phyloP scores from a whole-genome alignment of 768 basidiomycete genomes.

The Russula abietina region DNA sequence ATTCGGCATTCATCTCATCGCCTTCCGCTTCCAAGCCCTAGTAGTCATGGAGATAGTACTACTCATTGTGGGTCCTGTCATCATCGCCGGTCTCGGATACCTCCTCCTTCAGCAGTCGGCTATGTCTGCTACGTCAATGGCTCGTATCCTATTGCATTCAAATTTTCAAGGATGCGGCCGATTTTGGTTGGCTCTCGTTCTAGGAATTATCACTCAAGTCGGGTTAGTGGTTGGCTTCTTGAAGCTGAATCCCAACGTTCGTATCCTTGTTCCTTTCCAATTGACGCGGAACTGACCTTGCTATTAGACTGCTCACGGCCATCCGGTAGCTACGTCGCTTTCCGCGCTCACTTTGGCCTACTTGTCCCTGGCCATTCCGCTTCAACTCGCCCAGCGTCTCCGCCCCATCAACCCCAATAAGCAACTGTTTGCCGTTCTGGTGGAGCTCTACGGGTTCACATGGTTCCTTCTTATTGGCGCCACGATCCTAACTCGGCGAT shows the following conservation, averaged over 20 bases:
- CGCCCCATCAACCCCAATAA: constrained; percentile 34
- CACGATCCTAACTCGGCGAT: constrained; percentile 40
- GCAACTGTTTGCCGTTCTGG: constrained; percentile 46
- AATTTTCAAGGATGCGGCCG: constrained; percentile 41
- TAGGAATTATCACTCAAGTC: constrained; percentile 42
- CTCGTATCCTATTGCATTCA: constrained; percentile 5
- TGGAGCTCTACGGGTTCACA: constrained; percentile 51
- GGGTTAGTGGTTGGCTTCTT: constrained; percentile 45
- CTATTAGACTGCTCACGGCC: constrained; percentile 56
- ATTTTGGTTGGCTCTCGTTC: constrained; percentile 55
- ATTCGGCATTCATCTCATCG: constrained; percentile 47
- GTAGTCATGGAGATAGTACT: constrained; percentile 53
- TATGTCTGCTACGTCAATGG: background rate
- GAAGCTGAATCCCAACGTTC: constrained; percentile 59
- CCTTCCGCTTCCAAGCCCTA: constrained; percentile 48
- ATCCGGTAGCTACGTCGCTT: constrained; percentile 45
- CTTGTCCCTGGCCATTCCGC: constrained; percentile 41
- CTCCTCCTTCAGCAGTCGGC: constrained; percentile 25
- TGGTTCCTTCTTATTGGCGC: constrained; percentile 53
- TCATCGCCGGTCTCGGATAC: constrained; percentile 38
- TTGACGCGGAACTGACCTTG: constrained; percentile 4
- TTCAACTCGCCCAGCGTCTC: constrained; percentile 31
- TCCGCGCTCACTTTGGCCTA: constrained; percentile 48
- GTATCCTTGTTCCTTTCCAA: constrained; percentile 26
- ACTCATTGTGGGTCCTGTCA: constrained; percentile 57